These are phyloP conservation scores for Parasitella parasitica DNA, from an alignment of 371 early-diverging fungal genomes.

Conservation along the genomic window DNA sequence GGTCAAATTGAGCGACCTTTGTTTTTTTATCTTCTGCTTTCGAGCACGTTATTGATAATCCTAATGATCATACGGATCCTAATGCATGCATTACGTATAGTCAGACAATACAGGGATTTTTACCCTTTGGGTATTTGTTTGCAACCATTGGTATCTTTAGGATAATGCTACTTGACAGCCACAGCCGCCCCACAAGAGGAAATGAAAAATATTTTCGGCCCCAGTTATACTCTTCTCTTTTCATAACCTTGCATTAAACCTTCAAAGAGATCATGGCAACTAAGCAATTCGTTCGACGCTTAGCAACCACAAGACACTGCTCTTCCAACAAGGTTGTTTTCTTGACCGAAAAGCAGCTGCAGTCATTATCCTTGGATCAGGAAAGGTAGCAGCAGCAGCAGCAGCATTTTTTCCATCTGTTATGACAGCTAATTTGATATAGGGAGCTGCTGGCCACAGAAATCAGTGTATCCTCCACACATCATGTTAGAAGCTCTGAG, in stretches of 20 bases:
- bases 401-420: not conserved
- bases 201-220: too few relatives aligned
- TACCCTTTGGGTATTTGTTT: too few relatives aligned
- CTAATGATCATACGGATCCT: too few relatives aligned
- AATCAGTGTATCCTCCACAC: not conserved
- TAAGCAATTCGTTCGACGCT: not conserved
- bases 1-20: too few relatives aligned
- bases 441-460: slow-evolving; percentile 12
- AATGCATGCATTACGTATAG: too few relatives aligned
- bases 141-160: too few relatives aligned
- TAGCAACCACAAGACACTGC: not conserved
- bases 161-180: too few relatives aligned
- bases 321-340: slow-evolving; percentile 26
- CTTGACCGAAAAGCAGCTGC: slow-evolving; percentile 25
- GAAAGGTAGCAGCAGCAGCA: slow-evolving; percentile 9
- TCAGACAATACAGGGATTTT: too few relatives aligned
- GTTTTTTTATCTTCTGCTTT: too few relatives aligned
- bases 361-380: slow-evolving; percentile 7
- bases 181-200: too few relatives aligned
- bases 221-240: not conserved
- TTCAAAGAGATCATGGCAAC: not conserved
- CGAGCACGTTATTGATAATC: too few relatives aligned
- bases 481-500: slow-evolving; percentile 55
- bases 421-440: not conserved
- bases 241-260: not conserved